Evolutionary conservation across 331 rosid genomes (phyloP).

Genomic region (Dryas integrifolia): DNA sequence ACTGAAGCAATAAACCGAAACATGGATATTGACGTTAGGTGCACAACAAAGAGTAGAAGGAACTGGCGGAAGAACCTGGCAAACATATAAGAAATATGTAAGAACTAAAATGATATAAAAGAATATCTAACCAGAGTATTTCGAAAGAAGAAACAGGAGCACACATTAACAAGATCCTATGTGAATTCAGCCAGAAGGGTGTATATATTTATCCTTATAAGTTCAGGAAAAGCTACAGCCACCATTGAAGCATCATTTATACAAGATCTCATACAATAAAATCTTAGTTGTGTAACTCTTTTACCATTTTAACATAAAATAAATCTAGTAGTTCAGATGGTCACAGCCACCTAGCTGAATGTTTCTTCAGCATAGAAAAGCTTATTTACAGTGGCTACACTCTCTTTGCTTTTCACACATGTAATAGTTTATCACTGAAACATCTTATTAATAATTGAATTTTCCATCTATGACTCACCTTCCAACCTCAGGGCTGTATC

Average conservation of each 20-base stretch:
- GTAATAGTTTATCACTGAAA: not conserved
- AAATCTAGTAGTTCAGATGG: too few species aligned
- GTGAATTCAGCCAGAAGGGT: too few species aligned
- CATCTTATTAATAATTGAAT: not conserved
- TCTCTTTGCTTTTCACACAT: too few species aligned
- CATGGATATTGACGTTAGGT: constrained; percentile 63
- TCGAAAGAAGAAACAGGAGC: constrained; percentile 18
- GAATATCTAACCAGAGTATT: constrained; percentile 1
- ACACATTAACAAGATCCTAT: not conserved
- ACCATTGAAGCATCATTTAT: not conserved
- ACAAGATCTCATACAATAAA: not conserved
- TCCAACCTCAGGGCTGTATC: constrained; percentile 70
- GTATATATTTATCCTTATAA: too few species aligned
- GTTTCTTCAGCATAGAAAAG: not conserved
- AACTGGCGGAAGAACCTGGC: constrained; percentile 60
- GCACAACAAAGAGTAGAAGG: constrained; percentile 56
- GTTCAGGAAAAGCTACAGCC: not conserved
- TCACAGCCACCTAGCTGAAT: not conserved
- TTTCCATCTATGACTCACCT: constrained; percentile 42
- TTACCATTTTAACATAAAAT: too few species aligned
- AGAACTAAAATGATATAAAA: constrained; percentile 4
- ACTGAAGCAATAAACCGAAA: constrained; percentile 66
- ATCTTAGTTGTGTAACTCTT: too few species aligned
- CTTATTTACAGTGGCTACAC: too few species aligned
- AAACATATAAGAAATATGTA: not conserved